A percentile compares a stretch with the other conserved stretches of the same genome.
Evolutionary conservation across 768 basidiomycete genomes (phyloP).

Genomic region (Psilocybe subaeruginosa): DNA sequence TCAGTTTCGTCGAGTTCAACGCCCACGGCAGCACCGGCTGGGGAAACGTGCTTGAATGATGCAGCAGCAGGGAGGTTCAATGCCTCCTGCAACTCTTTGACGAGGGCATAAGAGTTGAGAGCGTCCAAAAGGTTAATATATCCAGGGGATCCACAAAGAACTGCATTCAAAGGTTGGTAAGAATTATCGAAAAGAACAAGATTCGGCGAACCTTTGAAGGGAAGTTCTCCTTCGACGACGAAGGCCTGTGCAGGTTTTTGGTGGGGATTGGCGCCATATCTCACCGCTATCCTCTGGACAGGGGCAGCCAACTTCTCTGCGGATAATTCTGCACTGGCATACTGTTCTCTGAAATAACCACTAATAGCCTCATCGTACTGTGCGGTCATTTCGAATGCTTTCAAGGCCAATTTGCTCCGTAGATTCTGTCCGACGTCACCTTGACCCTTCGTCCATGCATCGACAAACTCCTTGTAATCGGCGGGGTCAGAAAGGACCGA

Average conservation of each 20-base stretch:
- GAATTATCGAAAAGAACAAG: not conserved
- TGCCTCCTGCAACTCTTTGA: slow-evolving; percentile 89
- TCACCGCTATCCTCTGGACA: slow-evolving; percentile 82
- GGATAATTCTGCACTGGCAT: slow-evolving; percentile 78
- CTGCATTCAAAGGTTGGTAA: slow-evolving; percentile 39
- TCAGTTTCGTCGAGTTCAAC: slow-evolving; percentile 80
- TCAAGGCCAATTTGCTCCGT: slow-evolving; percentile 83
- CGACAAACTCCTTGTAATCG: slow-evolving; percentile 85
- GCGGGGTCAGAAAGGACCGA: slow-evolving; percentile 86
- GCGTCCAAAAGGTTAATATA: slow-evolving; percentile 99
- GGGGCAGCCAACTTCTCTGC: slow-evolving; percentile 64
- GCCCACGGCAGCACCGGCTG: slow-evolving; percentile 95
- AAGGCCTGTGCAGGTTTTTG: slow-evolving; percentile 98
- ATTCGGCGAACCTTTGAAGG: slow-evolving; percentile 78
- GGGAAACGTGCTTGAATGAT: slow-evolving; percentile 99
- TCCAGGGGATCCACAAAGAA: slow-evolving; percentile 91
- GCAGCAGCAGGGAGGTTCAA: slow-evolving; percentile 92
- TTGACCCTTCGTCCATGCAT: slow-evolving; percentile 73
- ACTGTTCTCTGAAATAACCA: slow-evolving; percentile 95
- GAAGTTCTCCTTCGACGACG: slow-evolving; percentile 84
- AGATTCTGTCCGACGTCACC: slow-evolving; percentile 75
- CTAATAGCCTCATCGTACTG: slow-evolving; percentile 95
- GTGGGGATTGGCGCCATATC: slow-evolving; percentile 98
- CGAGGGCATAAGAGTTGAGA: slow-evolving; percentile 94
- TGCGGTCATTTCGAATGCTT: slow-evolving; percentile 97